Conservation (phyloP, 139 green algal species). For the Zygnema cylindricum region DNA sequence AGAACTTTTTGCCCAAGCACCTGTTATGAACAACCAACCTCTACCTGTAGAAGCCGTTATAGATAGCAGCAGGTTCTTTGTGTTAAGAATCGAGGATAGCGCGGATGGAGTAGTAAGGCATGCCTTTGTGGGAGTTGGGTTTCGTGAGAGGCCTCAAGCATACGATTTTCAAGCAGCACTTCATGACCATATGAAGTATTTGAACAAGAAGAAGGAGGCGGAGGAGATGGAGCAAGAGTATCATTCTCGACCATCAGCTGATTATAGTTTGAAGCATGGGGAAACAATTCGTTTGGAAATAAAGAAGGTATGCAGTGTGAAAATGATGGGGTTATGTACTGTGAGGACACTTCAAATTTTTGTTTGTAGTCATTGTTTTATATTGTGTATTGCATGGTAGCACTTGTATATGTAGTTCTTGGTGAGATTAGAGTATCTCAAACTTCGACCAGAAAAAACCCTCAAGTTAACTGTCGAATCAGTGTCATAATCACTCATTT, state of each 20-base stretch:
- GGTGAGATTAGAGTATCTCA: too few species aligned
- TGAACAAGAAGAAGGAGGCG: conserved; percentile 56
- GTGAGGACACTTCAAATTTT: too few species aligned
- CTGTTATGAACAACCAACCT: conserved; percentile 17
- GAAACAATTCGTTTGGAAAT: conserved; percentile 51
- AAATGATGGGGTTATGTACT: too few species aligned
- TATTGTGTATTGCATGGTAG: too few species aligned
- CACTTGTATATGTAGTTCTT: too few species aligned
- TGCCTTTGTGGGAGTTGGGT: conserved; percentile 56
- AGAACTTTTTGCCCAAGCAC: conserved; percentile 45
- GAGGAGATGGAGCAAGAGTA: conserved; percentile 51
- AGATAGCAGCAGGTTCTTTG: conserved; percentile 63
- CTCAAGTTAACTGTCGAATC: too few species aligned
- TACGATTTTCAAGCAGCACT: conserved; percentile 61
- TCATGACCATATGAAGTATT: conserved; percentile 55
- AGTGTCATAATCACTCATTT: too few species aligned
- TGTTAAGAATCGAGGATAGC: conserved; percentile 54
- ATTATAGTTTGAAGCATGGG: conserved; percentile 54
- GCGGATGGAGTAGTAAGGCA: conserved; percentile 18
- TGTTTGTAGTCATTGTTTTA: too few species aligned
- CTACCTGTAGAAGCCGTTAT: conserved; percentile 56
- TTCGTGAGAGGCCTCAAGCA: conserved; percentile 51
- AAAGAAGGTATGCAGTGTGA: conserved; percentile 32
- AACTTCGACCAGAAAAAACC: too few species aligned
- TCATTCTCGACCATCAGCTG: not conserved